A percentile compares a stretch with the other conserved stretches of the same genome.
phyloP scores from a whole-genome alignment of 345 rosid species.

The Euphorbia lathyris region DNA sequence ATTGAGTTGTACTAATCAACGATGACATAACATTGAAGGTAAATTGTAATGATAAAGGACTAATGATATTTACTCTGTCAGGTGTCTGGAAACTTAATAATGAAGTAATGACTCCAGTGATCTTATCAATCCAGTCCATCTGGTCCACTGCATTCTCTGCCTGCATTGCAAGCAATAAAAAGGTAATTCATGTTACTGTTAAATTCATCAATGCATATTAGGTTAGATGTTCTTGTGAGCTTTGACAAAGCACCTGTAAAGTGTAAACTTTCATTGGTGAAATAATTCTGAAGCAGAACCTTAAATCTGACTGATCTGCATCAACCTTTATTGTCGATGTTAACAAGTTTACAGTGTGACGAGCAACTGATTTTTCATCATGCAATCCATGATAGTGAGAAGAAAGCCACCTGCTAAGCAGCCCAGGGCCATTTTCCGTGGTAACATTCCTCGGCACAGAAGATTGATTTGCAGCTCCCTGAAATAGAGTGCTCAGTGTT shows the following conservation, averaged over 20 bases:
- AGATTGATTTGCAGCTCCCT: slow-evolving; percentile 62
- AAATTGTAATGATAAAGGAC: not conserved
- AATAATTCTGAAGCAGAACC: slow-evolving; percentile 79
- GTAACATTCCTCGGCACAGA: slow-evolving; percentile 40
- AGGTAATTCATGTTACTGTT: not conserved
- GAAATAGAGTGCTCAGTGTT: slow-evolving; percentile 24
- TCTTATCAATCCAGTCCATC: slow-evolving; percentile 84
- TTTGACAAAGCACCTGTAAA: slow-evolving; percentile 51
- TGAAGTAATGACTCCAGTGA: slow-evolving; percentile 71
- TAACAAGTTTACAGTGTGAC: slow-evolving; percentile 64
- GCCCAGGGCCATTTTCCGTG: slow-evolving; percentile 53
- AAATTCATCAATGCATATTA: not conserved
- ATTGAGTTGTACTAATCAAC: slow-evolving; percentile 17
- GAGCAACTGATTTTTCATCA: slow-evolving; percentile 75
- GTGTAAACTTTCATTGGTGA: slow-evolving; percentile 38
- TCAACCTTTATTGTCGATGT: slow-evolving; percentile 80
- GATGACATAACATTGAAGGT: not conserved
- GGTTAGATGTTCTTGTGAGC: slow-evolving; percentile 7
- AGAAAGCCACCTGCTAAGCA: slow-evolving; percentile 81
- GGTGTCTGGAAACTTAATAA: slow-evolving; percentile 60
- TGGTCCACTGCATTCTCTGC: slow-evolving; percentile 81
- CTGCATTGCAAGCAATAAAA: slow-evolving; percentile 38
- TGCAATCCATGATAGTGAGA: slow-evolving; percentile 65
- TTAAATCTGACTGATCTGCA: slow-evolving; percentile 72
- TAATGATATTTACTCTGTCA: slow-evolving; percentile 42